Conservation (phyloP, 1,284 basidiomycete genomes). For the Farysia itapuensis region DNA sequence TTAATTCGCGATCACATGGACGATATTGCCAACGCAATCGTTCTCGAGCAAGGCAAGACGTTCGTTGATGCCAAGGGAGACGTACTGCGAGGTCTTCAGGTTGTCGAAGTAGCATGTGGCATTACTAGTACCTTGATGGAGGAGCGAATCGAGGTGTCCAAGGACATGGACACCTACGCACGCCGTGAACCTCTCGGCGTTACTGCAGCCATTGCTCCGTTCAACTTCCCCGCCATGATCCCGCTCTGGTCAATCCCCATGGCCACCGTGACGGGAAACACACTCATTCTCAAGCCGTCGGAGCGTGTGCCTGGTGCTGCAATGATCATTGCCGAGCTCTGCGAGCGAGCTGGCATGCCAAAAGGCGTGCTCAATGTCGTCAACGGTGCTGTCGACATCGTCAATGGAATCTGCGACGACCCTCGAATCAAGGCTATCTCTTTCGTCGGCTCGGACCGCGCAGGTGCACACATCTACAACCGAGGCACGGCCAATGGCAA, state of each 20-base stretch:
- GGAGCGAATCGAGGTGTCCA: slow-evolving; percentile 87
- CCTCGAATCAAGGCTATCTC: slow-evolving; percentile 89
- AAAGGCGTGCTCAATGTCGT: slow-evolving; percentile 64
- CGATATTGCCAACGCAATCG: slow-evolving; percentile 59
- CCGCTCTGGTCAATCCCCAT: slow-evolving; percentile 73
- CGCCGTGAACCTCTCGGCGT: slow-evolving; percentile 70
- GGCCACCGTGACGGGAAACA: slow-evolving; percentile 87
- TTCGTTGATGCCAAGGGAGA: slow-evolving; percentile 86
- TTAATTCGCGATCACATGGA: slow-evolving; percentile 62
- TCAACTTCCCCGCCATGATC: slow-evolving; percentile 75
- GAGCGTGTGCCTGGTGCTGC: slow-evolving; percentile 95
- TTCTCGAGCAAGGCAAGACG: slow-evolving; percentile 60
- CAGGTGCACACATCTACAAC: slow-evolving; percentile 86
- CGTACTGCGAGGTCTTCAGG: slow-evolving; percentile 87
- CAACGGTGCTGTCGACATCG: slow-evolving; percentile 83
- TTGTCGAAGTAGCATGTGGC: slow-evolving; percentile 83
- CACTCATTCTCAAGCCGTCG: slow-evolving; percentile 89
- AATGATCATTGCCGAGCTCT: slow-evolving; percentile 95
- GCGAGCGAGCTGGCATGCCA: slow-evolving; percentile 72
- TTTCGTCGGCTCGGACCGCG: slow-evolving; percentile 93
- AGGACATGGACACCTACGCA: slow-evolving; percentile 94
- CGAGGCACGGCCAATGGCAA: slow-evolving; percentile 82
- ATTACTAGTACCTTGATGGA: slow-evolving; percentile 83
- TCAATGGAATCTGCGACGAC: slow-evolving; percentile 92
- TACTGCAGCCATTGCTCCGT: slow-evolving; percentile 48